Evolutionary conservation across 1,139 yeast species (phyloP), one percentile per base, ranked within the genome.

Genomic region (Magnusiomyces fungicola): DNA sequence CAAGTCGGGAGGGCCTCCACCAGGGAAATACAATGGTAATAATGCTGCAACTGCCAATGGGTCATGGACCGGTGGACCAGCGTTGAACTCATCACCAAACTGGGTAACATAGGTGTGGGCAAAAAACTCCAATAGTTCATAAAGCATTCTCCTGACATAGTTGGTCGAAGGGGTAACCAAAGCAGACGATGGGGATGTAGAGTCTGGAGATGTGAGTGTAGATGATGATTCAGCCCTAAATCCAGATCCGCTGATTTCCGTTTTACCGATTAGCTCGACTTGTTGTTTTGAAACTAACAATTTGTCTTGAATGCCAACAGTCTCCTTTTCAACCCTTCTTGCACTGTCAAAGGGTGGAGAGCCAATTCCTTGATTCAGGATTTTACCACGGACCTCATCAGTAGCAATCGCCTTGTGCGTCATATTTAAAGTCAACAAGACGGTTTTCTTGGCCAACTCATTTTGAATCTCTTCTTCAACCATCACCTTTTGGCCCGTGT

Each of bases 11-110:
- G 59, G n/a, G 58, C 61, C 53, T 58, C 63, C 6, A 58, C 57
- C 12, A 66, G 57, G 1, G 61, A 61, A 32, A 38, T 69, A 68
- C 29, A 75, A 58, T 36, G 82, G 79, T 42, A 84, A 63, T 24
- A 84, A 61, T 0, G 78, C 78, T 47, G 76, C 80, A 2, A 85
- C 70, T 0, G 95, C 87, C 43, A 85, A 67, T 0, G 95, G 94
- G 61, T 87, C 95, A 64, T 88, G 95, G 1, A 86, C 73, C 1
- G 94, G 90, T 1, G 95, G 92, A 0, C 95, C 94, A 2, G 64
- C 58, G 2, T 53, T 59, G 55, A 75, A 73, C 22, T 45, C 54
- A 16, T 22, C 38, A 2, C 74, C 77, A 57, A 72, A 74, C n/a
- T 63, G 66, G 21, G 63, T 61, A 47, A 65, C 67, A 62, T 79